These are phyloP conservation scores for Podospora sp. DNA, from an alignment of 495 filamentous ascomycete genomes.

Conservation along the genomic window DNA sequence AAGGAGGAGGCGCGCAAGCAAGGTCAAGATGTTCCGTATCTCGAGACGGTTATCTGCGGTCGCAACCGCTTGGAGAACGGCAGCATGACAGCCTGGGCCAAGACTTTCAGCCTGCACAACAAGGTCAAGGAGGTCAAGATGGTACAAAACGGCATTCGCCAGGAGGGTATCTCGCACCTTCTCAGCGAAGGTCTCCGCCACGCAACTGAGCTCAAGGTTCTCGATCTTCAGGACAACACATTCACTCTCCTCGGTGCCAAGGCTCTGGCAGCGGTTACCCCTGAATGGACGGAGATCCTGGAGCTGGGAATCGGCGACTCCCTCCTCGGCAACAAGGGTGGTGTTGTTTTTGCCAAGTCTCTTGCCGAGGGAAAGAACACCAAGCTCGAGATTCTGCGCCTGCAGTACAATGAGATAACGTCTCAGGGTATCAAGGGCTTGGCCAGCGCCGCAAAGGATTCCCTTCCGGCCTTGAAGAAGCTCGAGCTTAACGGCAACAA, in stretches of 20 bases:
- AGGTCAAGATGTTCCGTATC: slow-evolving; percentile 69
- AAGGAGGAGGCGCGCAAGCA: slow-evolving; percentile 72
- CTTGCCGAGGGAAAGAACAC: slow-evolving; percentile 73
- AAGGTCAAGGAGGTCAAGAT: slow-evolving; percentile 86
- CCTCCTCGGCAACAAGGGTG: slow-evolving; percentile 78
- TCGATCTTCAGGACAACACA: slow-evolving; percentile 97
- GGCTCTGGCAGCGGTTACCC: slow-evolving; percentile 73
- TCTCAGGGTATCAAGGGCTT: slow-evolving; percentile 69
- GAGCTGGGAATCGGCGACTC: slow-evolving; percentile 92
- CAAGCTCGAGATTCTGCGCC: slow-evolving; percentile 73
- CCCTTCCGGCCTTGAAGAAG: slow-evolving; percentile 72
- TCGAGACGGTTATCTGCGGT: slow-evolving; percentile 94
- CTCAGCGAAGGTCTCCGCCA: slow-evolving; percentile 74
- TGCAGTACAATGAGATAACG: slow-evolving; percentile 96
- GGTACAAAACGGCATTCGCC: slow-evolving; percentile 97
- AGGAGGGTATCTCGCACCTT: slow-evolving; percentile 82
- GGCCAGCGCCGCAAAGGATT: slow-evolving; percentile 61
- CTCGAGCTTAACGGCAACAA: slow-evolving; percentile 96
- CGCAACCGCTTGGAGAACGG: slow-evolving; percentile 95
- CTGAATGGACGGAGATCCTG: slow-evolving; percentile 70
- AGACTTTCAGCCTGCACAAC: slow-evolving; percentile 76
- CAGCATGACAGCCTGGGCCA: slow-evolving; percentile 92
- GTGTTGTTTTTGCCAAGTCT: slow-evolving; percentile 69
- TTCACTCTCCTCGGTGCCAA: slow-evolving; percentile 81
- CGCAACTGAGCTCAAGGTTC: slow-evolving; percentile 62